Base-by-base conservation (phyloP, 306 rosid species). In the Rubus idaeus region DNA sequence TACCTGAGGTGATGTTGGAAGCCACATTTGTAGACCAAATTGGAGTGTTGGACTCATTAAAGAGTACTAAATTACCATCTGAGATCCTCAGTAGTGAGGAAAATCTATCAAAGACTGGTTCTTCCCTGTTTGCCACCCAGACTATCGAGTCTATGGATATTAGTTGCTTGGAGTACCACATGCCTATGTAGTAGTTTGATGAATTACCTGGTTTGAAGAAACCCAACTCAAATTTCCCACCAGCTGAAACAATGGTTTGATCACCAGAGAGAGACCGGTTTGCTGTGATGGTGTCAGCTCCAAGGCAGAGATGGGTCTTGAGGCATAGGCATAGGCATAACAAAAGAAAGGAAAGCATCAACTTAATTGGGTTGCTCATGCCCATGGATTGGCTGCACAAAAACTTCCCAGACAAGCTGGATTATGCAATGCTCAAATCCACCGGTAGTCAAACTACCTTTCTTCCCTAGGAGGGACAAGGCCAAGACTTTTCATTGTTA, bases 41-140 rank as follows among this genome's bases (percentile, higher is more conserved):
- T 5, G 70, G 60, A 7, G 11, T 1, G 1, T 52, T 10, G 12
- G 79, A 65, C 52, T 66, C 85, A 17, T 81, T 45, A 1, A 78
- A 78, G 42, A 85, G 88, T 8, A 81, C 76, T 46, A 85, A 53
- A 78, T 81, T 81, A 11, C 83, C 81, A 42, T 71, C 23, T 21
- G 46, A 35, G 53, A 85, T 49, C 75, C 67, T 85, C 21, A 85
- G 71, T 1, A 0, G 41, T 5, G 87, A 80, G 49, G 73, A 10
- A 16, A 67, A 85, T 74, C 39, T 71, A 44, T 85, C 62, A 1
- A 62, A 57, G 20, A 85, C 73, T 18, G 88, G 88, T 8, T 41
- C 41, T 20, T 84, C 85, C 58, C 88, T 85, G 21, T 83, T 83
- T n/a, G 87, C 87, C 23, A 76, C 81, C 81, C 81, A 83, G 65